Conservation (phyloP, 108 stramenopile genomes). For the Nitzschia sp. region DNA sequence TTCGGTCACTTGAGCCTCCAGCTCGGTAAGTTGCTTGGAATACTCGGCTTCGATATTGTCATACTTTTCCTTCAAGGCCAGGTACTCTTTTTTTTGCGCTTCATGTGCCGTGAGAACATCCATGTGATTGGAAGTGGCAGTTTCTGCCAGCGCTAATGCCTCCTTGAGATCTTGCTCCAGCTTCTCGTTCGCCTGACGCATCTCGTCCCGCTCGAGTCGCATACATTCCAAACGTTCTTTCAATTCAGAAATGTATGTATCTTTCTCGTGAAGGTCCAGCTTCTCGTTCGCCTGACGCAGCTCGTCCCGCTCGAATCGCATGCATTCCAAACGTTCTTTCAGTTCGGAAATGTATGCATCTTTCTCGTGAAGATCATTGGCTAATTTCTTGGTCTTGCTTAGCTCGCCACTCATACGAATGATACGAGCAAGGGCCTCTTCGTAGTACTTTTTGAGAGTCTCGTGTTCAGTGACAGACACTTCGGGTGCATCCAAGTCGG, state of each 20-base stretch:
- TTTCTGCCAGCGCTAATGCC: background rate
- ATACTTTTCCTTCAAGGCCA: conserved; percentile 1
- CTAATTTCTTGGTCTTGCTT: conserved; percentile 8
- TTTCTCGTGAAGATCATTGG: background rate
- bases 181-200: background rate
- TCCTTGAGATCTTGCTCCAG: conserved; percentile 8
- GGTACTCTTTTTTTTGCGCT: background rate
- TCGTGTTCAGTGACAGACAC: conserved; percentile 8
- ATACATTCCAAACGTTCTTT: background rate
- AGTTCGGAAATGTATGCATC: background rate
- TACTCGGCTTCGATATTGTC: background rate
- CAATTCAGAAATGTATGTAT: background rate
- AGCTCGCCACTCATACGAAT: conserved; percentile 11
- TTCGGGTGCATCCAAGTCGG: conserved; percentile 2
- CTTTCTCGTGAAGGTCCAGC: background rate
- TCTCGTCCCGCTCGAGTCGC: background rate
- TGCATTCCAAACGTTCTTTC: background rate
- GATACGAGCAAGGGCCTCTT: conserved; percentile 7
- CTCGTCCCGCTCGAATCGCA: conserved; percentile 4
- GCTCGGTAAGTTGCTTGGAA: background rate
- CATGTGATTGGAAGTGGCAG: background rate
- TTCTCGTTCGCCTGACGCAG: background rate
- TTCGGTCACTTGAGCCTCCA: conserved; percentile 12
- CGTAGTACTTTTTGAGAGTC: conserved; percentile 12
- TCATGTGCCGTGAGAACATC: background rate